Base-by-base conservation (phyloP, 192 early-diverging fungal genomes). In the Rhizoclosmatium sp. region DNA sequence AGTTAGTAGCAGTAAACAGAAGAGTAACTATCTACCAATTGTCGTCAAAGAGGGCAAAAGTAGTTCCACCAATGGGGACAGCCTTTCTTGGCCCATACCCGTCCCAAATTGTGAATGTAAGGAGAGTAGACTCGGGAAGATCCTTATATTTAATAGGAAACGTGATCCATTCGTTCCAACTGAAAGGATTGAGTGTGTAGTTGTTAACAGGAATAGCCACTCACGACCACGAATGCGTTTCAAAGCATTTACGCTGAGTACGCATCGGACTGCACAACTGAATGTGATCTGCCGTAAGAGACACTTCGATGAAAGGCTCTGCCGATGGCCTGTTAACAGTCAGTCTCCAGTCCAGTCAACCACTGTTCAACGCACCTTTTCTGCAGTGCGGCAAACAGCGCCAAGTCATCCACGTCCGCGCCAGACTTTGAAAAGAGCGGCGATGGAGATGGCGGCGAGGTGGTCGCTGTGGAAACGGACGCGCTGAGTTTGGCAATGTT, bases 131-230 rank as follows among this genome's bases (percentile, higher is more conserved):
- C 7, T 89, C 76, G 0, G 96, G 93, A 41, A 99, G 82, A 80
- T 98, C 96, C 4, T 90, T 82, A 84, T 95, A 96, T 80, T 93
- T 94, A 65, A 96, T 85, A 3, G 97, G 97, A 44, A 99, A 87
- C 19, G 87, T 83, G 10, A 99, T 81, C 96, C 97, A 98, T 87
- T 99, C 96, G 82, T 96, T 93, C 95, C 95, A 98, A 40, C 92
- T 94, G 77, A 21, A 31, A 68, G 12, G n/a, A 56, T 21, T 19
- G 10, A 66, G 7, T n/a, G n/a, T n/a, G 66, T 16, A 16, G 10
- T 12, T 41, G 0, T 14, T 10, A 5, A 31, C 7, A 58, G 56
- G 19, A 54, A n/a, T 16, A 21, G 9, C 85, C 88, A 92, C 47
- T 66, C 41, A 76, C 75, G 49, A 39, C 75, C 75, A 76, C 4